A percentile compares a stretch with the other conserved stretches of the same genome.
Evolutionary conservation across 2,329 filamentous ascomycete genomes (phyloP).

Genomic region (Blastomyces silverae): DNA sequence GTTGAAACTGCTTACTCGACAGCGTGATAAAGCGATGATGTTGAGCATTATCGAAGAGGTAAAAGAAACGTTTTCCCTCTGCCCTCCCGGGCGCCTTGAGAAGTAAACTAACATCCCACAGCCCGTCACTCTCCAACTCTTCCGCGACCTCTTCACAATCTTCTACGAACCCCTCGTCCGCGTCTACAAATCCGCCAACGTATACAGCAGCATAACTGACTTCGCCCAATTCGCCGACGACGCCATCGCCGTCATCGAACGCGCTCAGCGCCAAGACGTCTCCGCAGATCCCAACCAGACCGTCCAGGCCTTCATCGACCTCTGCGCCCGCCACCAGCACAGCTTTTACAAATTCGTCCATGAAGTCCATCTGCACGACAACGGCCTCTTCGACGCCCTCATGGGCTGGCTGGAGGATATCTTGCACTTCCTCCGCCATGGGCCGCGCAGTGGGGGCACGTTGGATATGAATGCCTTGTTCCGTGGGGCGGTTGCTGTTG

Average conservation of each 20-base stretch:
- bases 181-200: conserved; percentile 97
- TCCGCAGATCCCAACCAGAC: conserved; percentile 96
- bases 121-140: conserved; percentile 90
- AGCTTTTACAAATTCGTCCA: conserved; percentile 99
- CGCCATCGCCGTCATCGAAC: conserved; percentile 71
- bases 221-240: conserved; percentile 92
- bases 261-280: conserved; percentile 66
- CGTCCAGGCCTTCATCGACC: conserved; percentile 94
- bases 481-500: conserved; percentile 64
- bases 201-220: conserved; percentile 95
- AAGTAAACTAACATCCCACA: conserved; percentile 19
- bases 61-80: conserved; percentile 9
- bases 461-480: conserved; percentile 94
- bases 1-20: conserved; percentile 81
- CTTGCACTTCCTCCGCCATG: conserved; percentile 81
- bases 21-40: conserved; percentile 97
- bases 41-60: conserved; percentile 82
- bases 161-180: conserved; percentile 97
- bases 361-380: conserved; percentile 94
- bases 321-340: conserved; percentile 88
- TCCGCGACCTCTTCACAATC: conserved; percentile 94
- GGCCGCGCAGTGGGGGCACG: conserved; percentile 68
- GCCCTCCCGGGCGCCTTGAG: no score
- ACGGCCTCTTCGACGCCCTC: conserved; percentile 88
- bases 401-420: conserved; percentile 98